Evolutionary conservation across 208 protist species (phyloP), one percentile per base, ranked within the genome.

Genomic region (Blechomonas ayalai): DNA sequence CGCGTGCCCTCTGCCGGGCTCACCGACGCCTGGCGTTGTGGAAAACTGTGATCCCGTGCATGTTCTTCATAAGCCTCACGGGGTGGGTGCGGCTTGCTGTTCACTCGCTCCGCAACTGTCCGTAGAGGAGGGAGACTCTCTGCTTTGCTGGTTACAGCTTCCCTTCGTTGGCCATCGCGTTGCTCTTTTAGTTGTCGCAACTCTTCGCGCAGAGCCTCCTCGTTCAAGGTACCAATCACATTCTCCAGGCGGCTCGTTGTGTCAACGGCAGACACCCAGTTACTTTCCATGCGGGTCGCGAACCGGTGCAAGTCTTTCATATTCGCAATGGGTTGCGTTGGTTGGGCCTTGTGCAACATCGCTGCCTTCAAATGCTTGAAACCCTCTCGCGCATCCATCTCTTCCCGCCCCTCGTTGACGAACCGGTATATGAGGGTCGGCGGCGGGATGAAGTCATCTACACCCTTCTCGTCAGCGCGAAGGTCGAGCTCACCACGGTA

Each of bases 361-460:
- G 67, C 57, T 34, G 67, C 42, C 25, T 67, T 54, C 34, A 93
- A 50, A 3, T 50, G 36, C 52, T 85, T 88, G 39, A 66, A 48
- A 7, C 59, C 68, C 20, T 89, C 84, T 23, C 80, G 76, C 13
- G 68, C 50, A 42, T 87, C 79, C 27, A 65, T 72, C 15, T 82
- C 71, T 28, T 49, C 67, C 8, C 59, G 53, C 20, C 52, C 67
- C 15, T 78, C 77, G 43, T 79, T 79, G 19, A 63, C 56, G 42
- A 57, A 70, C 49, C 85, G 80, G 55, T 82, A 82, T 10, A 93
- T 82, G 19, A 89, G 58, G 47, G 72, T 57, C 45, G 68, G 57
- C 8, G 62, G 73, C 7, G 59, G 50, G 9, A 64, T 45, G 48
- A 93, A 90, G 69, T 93, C 85, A 49, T 93, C 85, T 15, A 86